Conservation (phyloP, 176 grass and related monocot species). For the Typha latifolia region DNA sequence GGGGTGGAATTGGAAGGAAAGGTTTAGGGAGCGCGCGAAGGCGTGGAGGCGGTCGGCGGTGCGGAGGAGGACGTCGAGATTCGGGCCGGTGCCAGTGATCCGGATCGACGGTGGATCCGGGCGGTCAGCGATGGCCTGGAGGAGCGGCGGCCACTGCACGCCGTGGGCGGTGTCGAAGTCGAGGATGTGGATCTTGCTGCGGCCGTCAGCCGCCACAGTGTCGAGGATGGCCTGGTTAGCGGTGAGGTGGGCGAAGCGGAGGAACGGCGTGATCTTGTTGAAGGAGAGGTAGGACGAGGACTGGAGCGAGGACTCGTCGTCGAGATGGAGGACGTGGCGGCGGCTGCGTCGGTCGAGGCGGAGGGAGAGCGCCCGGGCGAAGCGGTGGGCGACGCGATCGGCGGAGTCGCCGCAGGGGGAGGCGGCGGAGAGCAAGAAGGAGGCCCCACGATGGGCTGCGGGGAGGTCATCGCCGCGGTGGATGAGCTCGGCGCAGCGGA, state of each 20-base stretch:
- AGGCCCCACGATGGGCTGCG: constrained; percentile 34
- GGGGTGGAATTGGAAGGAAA: constrained; percentile 79
- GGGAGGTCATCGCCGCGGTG: constrained; percentile 45
- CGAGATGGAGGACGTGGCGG: constrained; percentile 9
- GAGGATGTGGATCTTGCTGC: constrained; percentile 61
- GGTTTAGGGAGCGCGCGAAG: constrained; percentile 70
- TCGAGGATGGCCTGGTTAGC: constrained; percentile 98
- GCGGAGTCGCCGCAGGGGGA: constrained; percentile 58
- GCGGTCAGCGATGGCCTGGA: constrained; percentile 71
- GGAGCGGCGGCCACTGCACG: constrained; percentile 88
- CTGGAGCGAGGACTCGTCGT: background rate
- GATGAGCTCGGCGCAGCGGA: constrained; percentile 46
- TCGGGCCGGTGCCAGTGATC: constrained; percentile 74
- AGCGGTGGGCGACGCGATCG: constrained; percentile 72
- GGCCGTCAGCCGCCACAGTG: constrained; percentile 42
- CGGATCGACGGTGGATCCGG: constrained; percentile 54
- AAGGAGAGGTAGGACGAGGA: constrained; percentile 65
- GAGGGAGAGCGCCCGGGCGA: constrained; percentile 59
- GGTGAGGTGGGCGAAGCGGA: constrained; percentile 88
- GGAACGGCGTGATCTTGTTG: constrained; percentile 98
- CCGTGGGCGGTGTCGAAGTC: constrained; percentile 85
- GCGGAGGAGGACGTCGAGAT: constrained; percentile 61
- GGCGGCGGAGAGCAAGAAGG: constrained; percentile 37
- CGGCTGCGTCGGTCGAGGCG: constrained; percentile 22
- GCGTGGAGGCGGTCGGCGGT: constrained; percentile 66